These are phyloP conservation scores for Corynascus novoguineensis DNA, from an alignment of 495 filamentous ascomycete species.

Conservation along the genomic window DNA sequence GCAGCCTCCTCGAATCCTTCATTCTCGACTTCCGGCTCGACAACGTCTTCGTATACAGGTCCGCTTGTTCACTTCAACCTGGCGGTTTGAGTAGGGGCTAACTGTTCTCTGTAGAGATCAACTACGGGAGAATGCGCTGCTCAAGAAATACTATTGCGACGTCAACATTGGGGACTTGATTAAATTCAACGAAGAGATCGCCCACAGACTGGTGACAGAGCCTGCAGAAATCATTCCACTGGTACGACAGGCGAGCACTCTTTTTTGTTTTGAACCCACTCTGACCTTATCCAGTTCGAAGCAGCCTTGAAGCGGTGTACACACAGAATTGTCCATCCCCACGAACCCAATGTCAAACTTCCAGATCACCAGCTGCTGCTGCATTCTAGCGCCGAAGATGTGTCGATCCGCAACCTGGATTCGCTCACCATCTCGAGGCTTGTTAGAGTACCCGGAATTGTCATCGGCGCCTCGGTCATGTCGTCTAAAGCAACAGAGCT, in stretches of 20 bases:
- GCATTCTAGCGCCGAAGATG: constrained; percentile 82
- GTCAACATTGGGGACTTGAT: constrained; percentile 95
- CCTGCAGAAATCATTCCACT: constrained; percentile 90
- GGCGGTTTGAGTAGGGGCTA: constrained; percentile 3
- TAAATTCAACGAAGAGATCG: constrained; percentile 93
- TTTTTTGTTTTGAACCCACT: constrained; percentile 12
- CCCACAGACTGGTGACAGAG: constrained; percentile 82
- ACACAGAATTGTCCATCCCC: constrained; percentile 76
- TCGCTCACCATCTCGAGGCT: constrained; percentile 91
- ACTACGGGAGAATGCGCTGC: constrained; percentile 88
- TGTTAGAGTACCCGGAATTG: constrained; percentile 92
- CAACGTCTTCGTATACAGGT: constrained; percentile 93
- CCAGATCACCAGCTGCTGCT: constrained; percentile 95
- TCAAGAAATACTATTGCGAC: constrained; percentile 95
- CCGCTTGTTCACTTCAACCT: not conserved
- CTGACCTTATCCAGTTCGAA: constrained; percentile 64
- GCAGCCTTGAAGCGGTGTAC: constrained; percentile 83
- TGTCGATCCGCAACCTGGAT: constrained; percentile 90
- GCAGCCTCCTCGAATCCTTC: constrained; percentile 68
- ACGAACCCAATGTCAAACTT: constrained; percentile 61
- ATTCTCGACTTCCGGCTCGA: constrained; percentile 93
- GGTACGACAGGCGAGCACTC: constrained; percentile 42
- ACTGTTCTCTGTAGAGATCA: constrained; percentile 65
- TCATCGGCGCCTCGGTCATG: constrained; percentile 94
- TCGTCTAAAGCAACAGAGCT: constrained; percentile 90